These are phyloP conservation scores for Tetrahymena thermophila DNA, from an alignment of 73 alveolate species.

Conservation along the genomic window DNA sequence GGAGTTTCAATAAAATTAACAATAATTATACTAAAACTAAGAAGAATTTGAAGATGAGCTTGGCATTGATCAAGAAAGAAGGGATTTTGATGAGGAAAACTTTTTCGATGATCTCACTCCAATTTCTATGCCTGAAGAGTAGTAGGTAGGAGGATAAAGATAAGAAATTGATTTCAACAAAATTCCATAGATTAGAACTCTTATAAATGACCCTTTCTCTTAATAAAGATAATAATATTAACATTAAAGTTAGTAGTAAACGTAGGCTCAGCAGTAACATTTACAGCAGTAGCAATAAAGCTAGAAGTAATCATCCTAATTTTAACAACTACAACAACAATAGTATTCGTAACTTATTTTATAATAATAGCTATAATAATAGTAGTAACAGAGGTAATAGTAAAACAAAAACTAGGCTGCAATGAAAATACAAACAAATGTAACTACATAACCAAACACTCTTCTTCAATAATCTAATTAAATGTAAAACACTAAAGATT, in stretches of 20 bases:
- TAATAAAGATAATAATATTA: not conserved
- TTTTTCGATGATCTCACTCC: not conserved
- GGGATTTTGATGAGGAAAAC: not conserved
- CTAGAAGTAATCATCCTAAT: slow-evolving; percentile 1
- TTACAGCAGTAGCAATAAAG: not conserved
- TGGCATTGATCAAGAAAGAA: not conserved
- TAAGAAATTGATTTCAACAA: not conserved
- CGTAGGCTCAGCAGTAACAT: not conserved
- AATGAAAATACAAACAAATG: not conserved
- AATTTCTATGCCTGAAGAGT: not conserved
- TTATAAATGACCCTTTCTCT: not conserved
- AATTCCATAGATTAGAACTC: not conserved
- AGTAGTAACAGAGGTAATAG: slow-evolving; percentile 2
- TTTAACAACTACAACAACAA: not conserved
- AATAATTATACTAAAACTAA: not conserved
- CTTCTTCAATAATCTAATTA: not conserved
- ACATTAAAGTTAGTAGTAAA: not conserved
- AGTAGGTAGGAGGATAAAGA: not conserved
- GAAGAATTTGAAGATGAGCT: not conserved
- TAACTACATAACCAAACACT: not conserved
- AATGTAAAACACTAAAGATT: not conserved
- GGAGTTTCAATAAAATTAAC: not conserved
- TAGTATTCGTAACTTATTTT: not conserved
- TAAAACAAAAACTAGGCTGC: slow-evolving; percentile 1
- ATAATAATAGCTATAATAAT: not conserved